Percentiles rank a stretch among this genome's conserved stretches.
These are phyloP conservation scores for Phalaenopsis equestris DNA, from an alignment of 106 monocot species.

Conservation along the genomic window DNA sequence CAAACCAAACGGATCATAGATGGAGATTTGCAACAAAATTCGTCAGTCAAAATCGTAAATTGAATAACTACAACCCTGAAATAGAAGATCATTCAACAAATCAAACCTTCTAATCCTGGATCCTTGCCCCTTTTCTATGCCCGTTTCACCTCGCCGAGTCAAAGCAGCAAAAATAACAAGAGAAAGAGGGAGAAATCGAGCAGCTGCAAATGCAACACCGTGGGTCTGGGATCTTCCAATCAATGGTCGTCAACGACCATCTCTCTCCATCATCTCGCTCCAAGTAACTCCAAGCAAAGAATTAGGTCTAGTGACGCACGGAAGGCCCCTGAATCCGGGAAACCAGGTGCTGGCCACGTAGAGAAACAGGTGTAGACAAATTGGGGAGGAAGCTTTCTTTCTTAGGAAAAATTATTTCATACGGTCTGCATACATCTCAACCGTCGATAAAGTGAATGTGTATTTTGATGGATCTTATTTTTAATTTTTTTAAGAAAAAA, in stretches of 20 bases:
- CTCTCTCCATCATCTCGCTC: background rate
- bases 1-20: background rate
- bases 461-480: no score
- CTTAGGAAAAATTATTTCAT: no score
- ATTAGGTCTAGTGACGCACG: background rate
- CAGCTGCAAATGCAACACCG: background rate
- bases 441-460: no score
- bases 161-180: background rate
- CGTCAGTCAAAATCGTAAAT: background rate
- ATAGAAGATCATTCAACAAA: background rate
- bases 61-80: background rate
- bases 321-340: no score
- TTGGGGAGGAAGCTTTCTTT: no score
- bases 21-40: background rate
- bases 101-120: constrained; percentile 3
- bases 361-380: no score
- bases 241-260: background rate
- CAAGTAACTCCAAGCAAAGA: background rate
- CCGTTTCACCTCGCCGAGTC: background rate
- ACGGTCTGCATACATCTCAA: no score
- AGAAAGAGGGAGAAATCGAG: background rate
- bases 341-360: background rate
- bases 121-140: background rate
- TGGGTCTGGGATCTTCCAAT: background rate
- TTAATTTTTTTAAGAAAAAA: no score